Evolutionary conservation across 2,329 filamentous ascomycete species (phyloP).

Genomic region (Aspergillus alliaceus): DNA sequence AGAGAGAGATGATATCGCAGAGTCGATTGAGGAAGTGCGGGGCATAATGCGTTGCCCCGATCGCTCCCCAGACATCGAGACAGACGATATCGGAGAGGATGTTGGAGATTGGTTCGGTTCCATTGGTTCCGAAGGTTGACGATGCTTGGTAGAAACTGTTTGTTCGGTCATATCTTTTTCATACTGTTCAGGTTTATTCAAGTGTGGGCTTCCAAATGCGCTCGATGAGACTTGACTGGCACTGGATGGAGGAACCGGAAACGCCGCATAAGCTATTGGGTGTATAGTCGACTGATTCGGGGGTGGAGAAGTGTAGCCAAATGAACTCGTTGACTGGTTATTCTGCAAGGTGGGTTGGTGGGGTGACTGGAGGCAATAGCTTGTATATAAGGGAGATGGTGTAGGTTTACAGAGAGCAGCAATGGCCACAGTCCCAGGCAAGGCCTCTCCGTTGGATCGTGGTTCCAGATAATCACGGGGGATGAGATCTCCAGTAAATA

Average conservation of each 20-base stretch:
- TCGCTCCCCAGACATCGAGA: conserved; percentile 31
- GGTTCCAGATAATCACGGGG: conserved; percentile 36
- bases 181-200: conserved; percentile 20
- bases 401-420: conserved; percentile 27
- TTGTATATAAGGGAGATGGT: conserved; percentile 33
- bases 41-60: conserved; percentile 47
- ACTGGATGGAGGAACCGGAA: conserved; percentile 28
- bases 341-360: conserved; percentile 24
- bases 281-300: conserved; percentile 22
- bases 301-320: conserved; percentile 20
- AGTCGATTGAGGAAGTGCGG: conserved; percentile 88
- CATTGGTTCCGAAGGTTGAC: conserved; percentile 26
- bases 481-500: conserved; percentile 29
- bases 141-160: conserved; percentile 22
- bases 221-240: conserved; percentile 18
- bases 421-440: conserved; percentile 20
- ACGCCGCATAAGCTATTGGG: conserved; percentile 30
- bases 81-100: conserved; percentile 29
- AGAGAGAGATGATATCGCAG: conserved; percentile 78
- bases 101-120: conserved; percentile 29
- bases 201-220: conserved; percentile 16
- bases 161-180: conserved; percentile 25
- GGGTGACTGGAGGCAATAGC: conserved; percentile 21
- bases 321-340: conserved; percentile 27
- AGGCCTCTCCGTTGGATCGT: conserved; percentile 27